These are phyloP conservation scores for Bonia amplexicaulis DNA, from an alignment of 176 grass and related monocot species.

Conservation along the genomic window DNA sequence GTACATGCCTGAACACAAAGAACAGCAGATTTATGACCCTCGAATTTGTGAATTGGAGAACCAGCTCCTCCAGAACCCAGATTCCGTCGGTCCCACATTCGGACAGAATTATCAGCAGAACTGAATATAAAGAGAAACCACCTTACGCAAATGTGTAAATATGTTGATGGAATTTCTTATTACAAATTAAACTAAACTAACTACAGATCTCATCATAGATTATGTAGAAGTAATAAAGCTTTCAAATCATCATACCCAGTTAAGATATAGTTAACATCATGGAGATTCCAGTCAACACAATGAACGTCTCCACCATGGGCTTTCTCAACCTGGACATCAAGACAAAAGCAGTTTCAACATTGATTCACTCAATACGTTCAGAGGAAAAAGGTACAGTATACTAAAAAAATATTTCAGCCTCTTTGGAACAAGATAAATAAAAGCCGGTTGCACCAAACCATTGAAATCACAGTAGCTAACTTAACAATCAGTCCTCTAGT, in stretches of 20 bases:
- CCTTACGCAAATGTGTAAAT: background rate
- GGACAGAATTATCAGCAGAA: constrained; percentile 88
- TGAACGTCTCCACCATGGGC: constrained; percentile 92
- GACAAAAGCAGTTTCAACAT: constrained; percentile 11
- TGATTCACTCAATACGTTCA: background rate
- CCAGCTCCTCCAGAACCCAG: constrained; percentile 59
- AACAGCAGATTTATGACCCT: constrained; percentile 89
- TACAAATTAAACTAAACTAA: constrained; percentile 8
- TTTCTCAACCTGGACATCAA: constrained; percentile 77
- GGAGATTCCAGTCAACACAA: constrained; percentile 93
- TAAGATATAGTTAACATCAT: constrained; percentile 82
- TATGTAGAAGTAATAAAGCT: constrained; percentile 1
- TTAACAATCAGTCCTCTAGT: background rate
- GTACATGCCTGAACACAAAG: constrained; percentile 83
- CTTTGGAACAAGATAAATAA: background rate
- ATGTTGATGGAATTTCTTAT: background rate
- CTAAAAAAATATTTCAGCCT: background rate
- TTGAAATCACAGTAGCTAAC: background rate
- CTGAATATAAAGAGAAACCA: constrained; percentile 38
- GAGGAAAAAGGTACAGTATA: background rate
- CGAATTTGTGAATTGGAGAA: constrained; percentile 70
- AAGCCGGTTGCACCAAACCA: background rate
- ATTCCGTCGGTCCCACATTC: constrained; percentile 88
- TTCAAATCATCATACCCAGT: constrained; percentile 63
- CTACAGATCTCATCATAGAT: constrained; percentile 15